Base-by-base conservation (phyloP, 257 asterid genomes). In the Solanum bulbocastanum region DNA sequence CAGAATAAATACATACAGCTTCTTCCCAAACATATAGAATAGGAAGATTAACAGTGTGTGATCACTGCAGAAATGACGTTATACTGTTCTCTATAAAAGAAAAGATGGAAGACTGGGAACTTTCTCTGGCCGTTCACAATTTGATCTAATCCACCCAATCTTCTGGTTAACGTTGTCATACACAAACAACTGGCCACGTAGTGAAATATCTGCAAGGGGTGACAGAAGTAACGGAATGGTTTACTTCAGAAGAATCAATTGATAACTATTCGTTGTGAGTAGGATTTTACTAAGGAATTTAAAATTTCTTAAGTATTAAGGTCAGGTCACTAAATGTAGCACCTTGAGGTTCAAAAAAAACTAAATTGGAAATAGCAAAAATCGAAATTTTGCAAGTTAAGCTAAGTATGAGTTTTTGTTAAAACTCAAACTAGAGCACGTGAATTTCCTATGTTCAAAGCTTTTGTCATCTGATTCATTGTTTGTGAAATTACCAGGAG, bases 71-170 rank as follows among this genome's bases (percentile, higher is more conserved):
- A 49, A 52, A 82, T 82, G 40, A 27, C 12, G 30, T 81, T 46
- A 30, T 10, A 46, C 20, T 69, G 88, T 85, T 75, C 20, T 82
- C 30, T 20, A 14, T 91, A 71, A 85, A 58, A n/a, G n/a, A n/a
- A 68, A 87, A n/a, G 68, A 27, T 42, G 88, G 76, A 39, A 74
- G 87, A 32, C 69, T 92, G 66, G 89, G 89, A 74, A 87, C 87
- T 81, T 86, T 86, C 87, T 30, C 87, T 62, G 98, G 97, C 87
- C 84, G 91, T 49, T 86, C 87, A 90, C 98, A 95, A 84, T 94
- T 94, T 10, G 96, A 95, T 85, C 88, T 94, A 60, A 93, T 90
- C 98, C 98, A 95, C 60, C 98, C 98, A 52, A 95, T 93, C 91
- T 90, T 94, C 86, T 92, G 91, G 79, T 92, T 92, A 83, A 91